Evolutionary conservation across 495 filamentous ascomycete genomes (phyloP).

Genomic region (Aspergillus homomorphus): DNA sequence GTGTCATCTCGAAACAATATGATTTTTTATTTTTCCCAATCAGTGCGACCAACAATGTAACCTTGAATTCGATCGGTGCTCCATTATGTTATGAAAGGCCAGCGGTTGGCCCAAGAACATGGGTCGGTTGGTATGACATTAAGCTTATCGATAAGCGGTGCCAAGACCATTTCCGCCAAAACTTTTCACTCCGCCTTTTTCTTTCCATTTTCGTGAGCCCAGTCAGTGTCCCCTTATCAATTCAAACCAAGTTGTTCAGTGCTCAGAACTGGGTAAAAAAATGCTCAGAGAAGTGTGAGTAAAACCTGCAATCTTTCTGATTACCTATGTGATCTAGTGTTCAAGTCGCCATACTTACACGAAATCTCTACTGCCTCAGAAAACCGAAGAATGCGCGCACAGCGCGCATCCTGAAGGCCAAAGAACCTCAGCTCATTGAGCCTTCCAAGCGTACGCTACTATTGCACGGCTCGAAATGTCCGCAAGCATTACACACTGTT

Average conservation of each 20-base stretch:
- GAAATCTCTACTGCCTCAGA: slow-evolving; percentile 40
- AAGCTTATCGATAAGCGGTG: slow-evolving; percentile 31
- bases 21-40: slow-evolving; percentile 1
- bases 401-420: slow-evolving; percentile 86
- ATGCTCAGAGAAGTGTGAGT: slow-evolving; percentile 41
- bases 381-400: slow-evolving; percentile 93
- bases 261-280: slow-evolving; percentile 16
- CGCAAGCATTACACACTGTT: slow-evolving; percentile 71
- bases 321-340: not conserved
- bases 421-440: slow-evolving; percentile 82
- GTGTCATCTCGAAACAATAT: slow-evolving; percentile 10
- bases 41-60: not conserved
- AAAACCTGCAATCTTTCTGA: not conserved
- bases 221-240: slow-evolving; percentile 5
- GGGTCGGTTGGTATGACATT: not conserved
- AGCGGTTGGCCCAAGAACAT: not conserved
- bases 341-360: not conserved
- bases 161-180: slow-evolving; percentile 29
- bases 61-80: no score
- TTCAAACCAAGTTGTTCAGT: not conserved
- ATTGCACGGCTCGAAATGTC: slow-evolving; percentile 78
- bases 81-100: not conserved
- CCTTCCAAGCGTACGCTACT: slow-evolving; percentile 84
- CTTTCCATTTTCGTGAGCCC: slow-evolving; percentile 5
- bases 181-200: slow-evolving; percentile 20